Evolutionary conservation across 2,329 filamentous ascomycete species (phyloP).

Genomic region (Xenosphaeropsis pyriputrescens): DNA sequence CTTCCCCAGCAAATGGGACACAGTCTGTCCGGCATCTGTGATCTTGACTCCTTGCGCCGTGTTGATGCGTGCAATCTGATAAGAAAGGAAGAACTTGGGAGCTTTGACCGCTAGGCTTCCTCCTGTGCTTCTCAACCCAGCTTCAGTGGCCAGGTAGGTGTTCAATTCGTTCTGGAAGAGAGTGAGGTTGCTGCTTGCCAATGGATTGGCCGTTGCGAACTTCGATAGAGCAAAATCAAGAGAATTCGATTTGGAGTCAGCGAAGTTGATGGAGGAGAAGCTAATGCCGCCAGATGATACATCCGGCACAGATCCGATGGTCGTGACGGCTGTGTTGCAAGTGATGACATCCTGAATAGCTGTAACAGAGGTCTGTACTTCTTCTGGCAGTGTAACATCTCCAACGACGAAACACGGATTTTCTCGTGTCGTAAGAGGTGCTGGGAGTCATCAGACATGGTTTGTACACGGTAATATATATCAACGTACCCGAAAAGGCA

Average conservation of each 20-base stretch:
- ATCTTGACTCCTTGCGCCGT: conserved; percentile 42
- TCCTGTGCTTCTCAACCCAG: conserved; percentile 36
- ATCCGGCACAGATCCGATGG: conserved; percentile 38
- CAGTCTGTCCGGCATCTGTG: conserved; percentile 31
- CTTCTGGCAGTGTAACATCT: conserved; percentile 30
- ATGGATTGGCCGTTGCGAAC: conserved; percentile 34
- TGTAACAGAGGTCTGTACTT: conserved; percentile 27
- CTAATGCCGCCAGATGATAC: conserved; percentile 32
- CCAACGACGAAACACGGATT: conserved; percentile 39
- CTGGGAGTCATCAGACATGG: not conserved
- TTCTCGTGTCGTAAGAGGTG: conserved; percentile 6
- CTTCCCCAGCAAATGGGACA: conserved; percentile 41
- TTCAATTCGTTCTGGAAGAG: conserved; percentile 37
- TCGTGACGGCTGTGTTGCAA: conserved; percentile 30
- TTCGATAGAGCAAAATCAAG: conserved; percentile 36
- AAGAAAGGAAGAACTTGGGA: conserved; percentile 46
- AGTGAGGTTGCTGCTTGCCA: conserved; percentile 32
- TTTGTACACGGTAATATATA: not conserved
- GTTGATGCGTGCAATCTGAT: conserved; percentile 43
- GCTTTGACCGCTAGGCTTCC: conserved; percentile 41
- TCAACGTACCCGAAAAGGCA: not conserved
- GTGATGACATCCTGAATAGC: conserved; percentile 28
- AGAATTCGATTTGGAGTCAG: conserved; percentile 28
- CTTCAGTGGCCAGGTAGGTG: conserved; percentile 44
- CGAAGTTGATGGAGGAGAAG: conserved; percentile 43